phyloP scores from a whole-genome alignment of 2,329 filamentous ascomycete genomes.

The Xylariomycetidae sp. region DNA sequence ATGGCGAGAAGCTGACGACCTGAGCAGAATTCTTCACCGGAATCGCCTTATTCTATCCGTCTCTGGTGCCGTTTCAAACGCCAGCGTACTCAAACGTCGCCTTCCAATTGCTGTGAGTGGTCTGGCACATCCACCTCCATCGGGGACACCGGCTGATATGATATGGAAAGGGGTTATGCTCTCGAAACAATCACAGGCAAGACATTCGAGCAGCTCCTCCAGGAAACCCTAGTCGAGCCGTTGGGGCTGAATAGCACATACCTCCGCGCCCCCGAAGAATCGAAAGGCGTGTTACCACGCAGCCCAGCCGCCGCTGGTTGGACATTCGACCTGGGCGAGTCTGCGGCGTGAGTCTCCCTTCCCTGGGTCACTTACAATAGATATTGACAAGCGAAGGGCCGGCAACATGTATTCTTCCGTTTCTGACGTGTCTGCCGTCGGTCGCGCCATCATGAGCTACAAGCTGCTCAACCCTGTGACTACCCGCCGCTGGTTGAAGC shows the following conservation, averaged over 20 bases:
- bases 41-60: conserved; percentile 23
- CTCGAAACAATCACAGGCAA: conserved; percentile 32
- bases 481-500: conserved; percentile 36
- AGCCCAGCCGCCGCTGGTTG: conserved; percentile 20
- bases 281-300: conserved; percentile 31
- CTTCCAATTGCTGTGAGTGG: conserved; percentile 25
- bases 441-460: conserved; percentile 24
- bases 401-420: conserved; percentile 31
- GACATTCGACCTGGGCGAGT: conserved; percentile 23
- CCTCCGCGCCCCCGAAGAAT: conserved; percentile 20
- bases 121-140: conserved; percentile 25
- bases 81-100: conserved; percentile 25
- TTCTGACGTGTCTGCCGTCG: conserved; percentile 26
- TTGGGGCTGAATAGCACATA: conserved; percentile 33
- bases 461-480: conserved; percentile 28
- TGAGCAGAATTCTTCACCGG: conserved; percentile 20
- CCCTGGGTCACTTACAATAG: conserved; percentile 10
- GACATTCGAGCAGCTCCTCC: conserved; percentile 27
- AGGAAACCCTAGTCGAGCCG: conserved; percentile 30
- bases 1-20: conserved; percentile 5
- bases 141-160: conserved; percentile 13
- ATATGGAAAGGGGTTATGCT: conserved; percentile 30
- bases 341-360: conserved; percentile 16
- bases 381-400: conserved; percentile 20
- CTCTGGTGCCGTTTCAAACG: conserved; percentile 17